phyloP scores from a whole-genome alignment of 257 asterid genomes.

The Linaria vulgaris region DNA sequence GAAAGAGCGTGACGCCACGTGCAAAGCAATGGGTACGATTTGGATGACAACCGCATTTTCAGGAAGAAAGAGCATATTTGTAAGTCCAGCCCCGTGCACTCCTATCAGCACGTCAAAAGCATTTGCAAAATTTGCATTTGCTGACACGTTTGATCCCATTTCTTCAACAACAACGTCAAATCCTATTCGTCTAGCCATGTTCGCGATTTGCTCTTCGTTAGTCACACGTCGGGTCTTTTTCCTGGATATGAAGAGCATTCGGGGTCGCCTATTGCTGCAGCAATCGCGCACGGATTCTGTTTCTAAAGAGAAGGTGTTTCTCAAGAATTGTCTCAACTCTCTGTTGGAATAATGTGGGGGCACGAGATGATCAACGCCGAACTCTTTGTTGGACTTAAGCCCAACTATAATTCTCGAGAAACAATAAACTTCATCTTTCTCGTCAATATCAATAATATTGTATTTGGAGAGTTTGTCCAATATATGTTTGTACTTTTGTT shows the following conservation, averaged over 20 bases:
- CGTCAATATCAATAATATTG: slow-evolving; percentile 42
- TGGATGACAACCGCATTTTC: slow-evolving; percentile 45
- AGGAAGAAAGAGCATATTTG: slow-evolving; percentile 51
- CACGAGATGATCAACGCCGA: slow-evolving; percentile 34
- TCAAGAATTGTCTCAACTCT: not conserved
- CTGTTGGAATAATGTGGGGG: slow-evolving; percentile 27
- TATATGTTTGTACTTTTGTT: slow-evolving; percentile 28
- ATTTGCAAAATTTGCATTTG: slow-evolving; percentile 14
- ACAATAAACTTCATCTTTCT: slow-evolving; percentile 35
- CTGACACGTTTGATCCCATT: slow-evolving; percentile 1
- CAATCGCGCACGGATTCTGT: not conserved
- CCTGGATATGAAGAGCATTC: slow-evolving; percentile 5
- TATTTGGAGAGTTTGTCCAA: slow-evolving; percentile 40
- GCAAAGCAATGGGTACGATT: slow-evolving; percentile 27
- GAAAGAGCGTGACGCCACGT: not conserved
- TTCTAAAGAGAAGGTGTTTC: not conserved
- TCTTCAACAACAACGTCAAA: not conserved
- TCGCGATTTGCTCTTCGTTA: not conserved
- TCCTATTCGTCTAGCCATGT: not conserved
- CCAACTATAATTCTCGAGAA: slow-evolving; percentile 48
- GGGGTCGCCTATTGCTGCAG: not conserved
- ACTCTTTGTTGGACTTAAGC: slow-evolving; percentile 39
- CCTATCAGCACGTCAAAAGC: slow-evolving; percentile 47
- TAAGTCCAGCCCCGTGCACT: slow-evolving; percentile 55
- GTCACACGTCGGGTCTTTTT: slow-evolving; percentile 2